Percentiles rank a stretch among this genome's conserved stretches.
phyloP scores from a whole-genome alignment of 139 green algal genomes.

The Tetratostichococcus sp. region DNA sequence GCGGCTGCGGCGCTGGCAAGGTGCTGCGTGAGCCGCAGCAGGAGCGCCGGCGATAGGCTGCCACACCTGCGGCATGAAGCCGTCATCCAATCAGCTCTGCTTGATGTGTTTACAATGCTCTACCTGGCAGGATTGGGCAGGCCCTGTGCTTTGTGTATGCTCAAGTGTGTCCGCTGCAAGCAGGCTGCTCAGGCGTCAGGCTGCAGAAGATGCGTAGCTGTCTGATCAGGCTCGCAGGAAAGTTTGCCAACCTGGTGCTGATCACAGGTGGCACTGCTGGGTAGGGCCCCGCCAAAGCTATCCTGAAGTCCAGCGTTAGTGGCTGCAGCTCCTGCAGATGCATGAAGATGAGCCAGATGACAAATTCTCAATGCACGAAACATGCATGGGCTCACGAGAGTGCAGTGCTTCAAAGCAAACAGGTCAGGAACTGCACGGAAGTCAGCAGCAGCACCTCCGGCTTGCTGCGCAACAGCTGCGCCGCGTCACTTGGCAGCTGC shows the following conservation, averaged over 20 bases:
- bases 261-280: conserved; percentile 42
- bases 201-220: too few species aligned
- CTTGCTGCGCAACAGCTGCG: not conserved
- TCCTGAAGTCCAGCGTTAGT: conserved; percentile 29
- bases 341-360: too few species aligned
- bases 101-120: too few species aligned
- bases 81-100: too few species aligned
- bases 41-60: conserved; percentile 13
- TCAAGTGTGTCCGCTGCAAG: too few species aligned
- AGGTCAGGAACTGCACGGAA: not conserved
- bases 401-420: too few species aligned
- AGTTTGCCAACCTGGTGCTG: conserved; percentile 17
- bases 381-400: too few species aligned
- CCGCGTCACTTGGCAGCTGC: conserved; percentile 7
- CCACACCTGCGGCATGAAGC: conserved; percentile 5
- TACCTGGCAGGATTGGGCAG: too few species aligned
- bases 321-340: conserved; percentile 6
- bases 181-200: too few species aligned
- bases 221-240: too few species aligned
- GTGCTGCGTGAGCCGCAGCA: conserved; percentile 43
- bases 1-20: conserved; percentile 20
- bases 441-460: not conserved
- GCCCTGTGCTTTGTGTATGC: too few species aligned
- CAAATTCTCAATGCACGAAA: too few species aligned
- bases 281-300: conserved; percentile 28